These are phyloP conservation scores for Ascochyta pisi DNA, from an alignment of 2,329 filamentous ascomycete species.

Conservation along the genomic window DNA sequence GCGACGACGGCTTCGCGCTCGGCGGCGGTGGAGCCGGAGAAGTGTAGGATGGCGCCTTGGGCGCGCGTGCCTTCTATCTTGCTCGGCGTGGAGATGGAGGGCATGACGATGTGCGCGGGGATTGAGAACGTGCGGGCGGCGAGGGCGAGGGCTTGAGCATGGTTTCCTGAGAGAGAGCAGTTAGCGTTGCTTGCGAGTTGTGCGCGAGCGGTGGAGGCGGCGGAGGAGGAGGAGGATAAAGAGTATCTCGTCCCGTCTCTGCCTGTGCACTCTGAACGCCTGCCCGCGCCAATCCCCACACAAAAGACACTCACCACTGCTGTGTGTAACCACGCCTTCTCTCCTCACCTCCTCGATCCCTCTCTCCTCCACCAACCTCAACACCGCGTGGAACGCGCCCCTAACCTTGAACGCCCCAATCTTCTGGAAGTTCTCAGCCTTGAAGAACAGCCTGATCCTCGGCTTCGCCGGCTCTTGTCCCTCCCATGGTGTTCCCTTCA, in stretches of 20 bases:
- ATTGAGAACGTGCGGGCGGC: conserved; percentile 77
- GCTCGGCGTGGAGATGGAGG: conserved; percentile 78
- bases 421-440: conserved; percentile 91
- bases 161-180: conserved; percentile 70
- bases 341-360: conserved; percentile 52
- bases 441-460: conserved; percentile 81
- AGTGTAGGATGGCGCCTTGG: conserved; percentile 79
- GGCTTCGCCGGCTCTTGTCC: conserved; percentile 67
- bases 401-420: conserved; percentile 92
- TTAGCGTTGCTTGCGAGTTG: not conserved
- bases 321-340: conserved; percentile 87
- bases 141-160: conserved; percentile 89
- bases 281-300: not conserved
- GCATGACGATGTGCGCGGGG: conserved; percentile 91
- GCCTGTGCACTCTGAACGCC: too few species aligned
- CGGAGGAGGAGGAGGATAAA: not conserved
- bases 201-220: not conserved
- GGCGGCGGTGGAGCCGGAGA: conserved; percentile 78
- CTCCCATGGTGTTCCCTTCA: conserved; percentile 65
- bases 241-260: not conserved
- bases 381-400: conserved; percentile 87
- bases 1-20: conserved; percentile 81
- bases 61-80: conserved; percentile 84
- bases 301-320: conserved; percentile 69
- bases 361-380: conserved; percentile 68